A percentile compares a stretch with the other conserved stretches of the same genome.
Conservation (phyloP, 768 basidiomycete species). For the Cyathus striatus region DNA sequence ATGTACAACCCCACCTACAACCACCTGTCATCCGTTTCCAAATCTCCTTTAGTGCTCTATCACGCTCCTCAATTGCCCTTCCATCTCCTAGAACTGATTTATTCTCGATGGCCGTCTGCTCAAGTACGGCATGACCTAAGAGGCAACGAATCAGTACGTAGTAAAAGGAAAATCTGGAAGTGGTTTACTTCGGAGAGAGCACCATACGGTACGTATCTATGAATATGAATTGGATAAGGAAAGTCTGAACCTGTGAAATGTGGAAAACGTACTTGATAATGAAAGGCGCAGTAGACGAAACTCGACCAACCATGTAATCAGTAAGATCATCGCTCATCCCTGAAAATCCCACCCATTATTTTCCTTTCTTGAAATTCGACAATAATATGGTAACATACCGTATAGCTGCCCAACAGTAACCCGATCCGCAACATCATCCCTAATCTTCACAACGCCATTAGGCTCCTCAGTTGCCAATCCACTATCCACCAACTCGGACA, state of each 20-base stretch:
- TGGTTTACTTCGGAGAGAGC: slow-evolving; percentile 58
- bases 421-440: slow-evolving; percentile 54
- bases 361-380: background rate
- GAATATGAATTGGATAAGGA: background rate
- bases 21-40: slow-evolving; percentile 29
- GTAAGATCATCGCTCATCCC: slow-evolving; percentile 87
- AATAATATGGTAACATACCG: slow-evolving; percentile 38
- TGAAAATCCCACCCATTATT: slow-evolving; percentile 16
- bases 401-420: slow-evolving; percentile 79
- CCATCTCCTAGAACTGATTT: slow-evolving; percentile 79
- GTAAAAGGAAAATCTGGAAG: background rate
- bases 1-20: background rate
- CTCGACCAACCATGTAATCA: slow-evolving; percentile 56
- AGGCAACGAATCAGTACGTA: slow-evolving; percentile 1
- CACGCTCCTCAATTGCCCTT: slow-evolving; percentile 58
- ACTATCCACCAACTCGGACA: slow-evolving; percentile 50
- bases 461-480: slow-evolving; percentile 41
- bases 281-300: slow-evolving; percentile 52
- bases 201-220: slow-evolving; percentile 72
- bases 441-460: slow-evolving; percentile 28
- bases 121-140: slow-evolving; percentile 85
- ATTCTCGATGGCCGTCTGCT: slow-evolving; percentile 90
- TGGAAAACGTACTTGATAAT: slow-evolving; percentile 67
- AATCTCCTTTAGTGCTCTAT: slow-evolving; percentile 49
- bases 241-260: slow-evolving; percentile 3